Evolutionary conservation across 495 filamentous ascomycete species (phyloP).

Genomic region (Hamigera avellanea): DNA sequence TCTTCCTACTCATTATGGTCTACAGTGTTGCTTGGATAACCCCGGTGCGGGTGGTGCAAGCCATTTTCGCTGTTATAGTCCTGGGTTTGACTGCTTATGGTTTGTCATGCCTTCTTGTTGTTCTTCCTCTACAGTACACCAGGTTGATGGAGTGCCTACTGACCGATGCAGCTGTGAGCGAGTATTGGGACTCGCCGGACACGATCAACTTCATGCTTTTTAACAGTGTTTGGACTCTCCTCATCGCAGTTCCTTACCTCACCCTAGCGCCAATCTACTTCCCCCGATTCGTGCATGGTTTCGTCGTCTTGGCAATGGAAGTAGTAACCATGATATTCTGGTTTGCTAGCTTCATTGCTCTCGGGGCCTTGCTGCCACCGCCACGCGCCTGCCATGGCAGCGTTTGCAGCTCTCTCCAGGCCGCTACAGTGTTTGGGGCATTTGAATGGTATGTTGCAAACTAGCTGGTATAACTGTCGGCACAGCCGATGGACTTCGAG

Average conservation of each 20-base stretch:
- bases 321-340: conserved; percentile 73
- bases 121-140: neutral
- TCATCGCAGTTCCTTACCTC: conserved; percentile 53
- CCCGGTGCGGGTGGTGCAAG: conserved; percentile 51
- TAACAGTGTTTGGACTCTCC: conserved; percentile 57
- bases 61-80: conserved; percentile 55
- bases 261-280: conserved; percentile 49
- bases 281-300: conserved; percentile 44
- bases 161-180: neutral
- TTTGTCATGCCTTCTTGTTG: conserved; percentile 23
- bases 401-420: conserved; percentile 38
- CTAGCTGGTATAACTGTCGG: neutral
- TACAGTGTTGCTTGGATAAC: conserved; percentile 36
- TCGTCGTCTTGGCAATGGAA: conserved; percentile 53
- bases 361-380: conserved; percentile 48
- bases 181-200: conserved; percentile 20
- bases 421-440: conserved; percentile 40
- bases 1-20: conserved; percentile 5
- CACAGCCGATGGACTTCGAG: neutral
- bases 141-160: no score
- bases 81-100: conserved; percentile 63
- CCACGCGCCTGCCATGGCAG: conserved; percentile 31
- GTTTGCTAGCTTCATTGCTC: conserved; percentile 72
- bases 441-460: conserved; percentile 41
- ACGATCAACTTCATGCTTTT: conserved; percentile 65